Percentiles rank a stretch among this genome's conserved stretches.
These are phyloP conservation scores for Termitomyces heimii DNA, from an alignment of 768 basidiomycete species.

Conservation along the genomic window DNA sequence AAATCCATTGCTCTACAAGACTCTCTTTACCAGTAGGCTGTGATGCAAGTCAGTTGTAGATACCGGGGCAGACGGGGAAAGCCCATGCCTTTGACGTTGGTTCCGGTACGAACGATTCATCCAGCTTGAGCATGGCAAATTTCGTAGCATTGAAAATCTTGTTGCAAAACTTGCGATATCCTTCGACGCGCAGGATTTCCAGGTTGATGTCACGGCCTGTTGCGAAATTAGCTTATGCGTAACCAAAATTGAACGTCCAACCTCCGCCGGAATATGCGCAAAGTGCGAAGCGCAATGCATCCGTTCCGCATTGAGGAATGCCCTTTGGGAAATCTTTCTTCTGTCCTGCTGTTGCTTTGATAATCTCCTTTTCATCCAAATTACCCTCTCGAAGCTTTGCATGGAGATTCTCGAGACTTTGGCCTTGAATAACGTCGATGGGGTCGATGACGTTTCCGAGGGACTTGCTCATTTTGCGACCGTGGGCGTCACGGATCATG, in stretches of 20 bases:
- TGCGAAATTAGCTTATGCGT: background rate
- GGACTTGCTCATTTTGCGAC: slow-evolving; percentile 98
- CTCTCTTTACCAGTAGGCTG: slow-evolving; percentile 88
- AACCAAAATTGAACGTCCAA: slow-evolving; percentile 18
- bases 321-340: slow-evolving; percentile 99
- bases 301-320: slow-evolving; percentile 97
- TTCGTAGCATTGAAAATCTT: slow-evolving; percentile 99
- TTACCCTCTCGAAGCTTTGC: slow-evolving; percentile 87
- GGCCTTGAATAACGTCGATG: slow-evolving; percentile 87
- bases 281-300: slow-evolving; percentile 91
- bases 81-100: slow-evolving; percentile 68
- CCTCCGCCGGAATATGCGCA: slow-evolving; percentile 93
- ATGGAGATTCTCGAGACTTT: slow-evolving; percentile 74
- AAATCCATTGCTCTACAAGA: slow-evolving; percentile 91
- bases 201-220: slow-evolving; percentile 94
- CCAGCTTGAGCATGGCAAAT: slow-evolving; percentile 98
- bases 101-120: slow-evolving; percentile 74
- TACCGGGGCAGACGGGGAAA: slow-evolving; percentile 6
- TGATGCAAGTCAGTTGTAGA: slow-evolving; percentile 5
- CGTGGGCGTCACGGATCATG: slow-evolving; percentile 98
- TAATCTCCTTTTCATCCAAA: slow-evolving; percentile 87
- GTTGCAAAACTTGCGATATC: slow-evolving; percentile 99
- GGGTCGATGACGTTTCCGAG: slow-evolving; percentile 98
- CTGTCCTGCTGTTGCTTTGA: slow-evolving; percentile 89
- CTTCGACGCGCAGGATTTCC: slow-evolving; percentile 93